Evolutionary conservation across 208 protist genomes (phyloP), one percentile per base, ranked within the genome.

Genomic region (Kentomonas sorsogonicus): DNA sequence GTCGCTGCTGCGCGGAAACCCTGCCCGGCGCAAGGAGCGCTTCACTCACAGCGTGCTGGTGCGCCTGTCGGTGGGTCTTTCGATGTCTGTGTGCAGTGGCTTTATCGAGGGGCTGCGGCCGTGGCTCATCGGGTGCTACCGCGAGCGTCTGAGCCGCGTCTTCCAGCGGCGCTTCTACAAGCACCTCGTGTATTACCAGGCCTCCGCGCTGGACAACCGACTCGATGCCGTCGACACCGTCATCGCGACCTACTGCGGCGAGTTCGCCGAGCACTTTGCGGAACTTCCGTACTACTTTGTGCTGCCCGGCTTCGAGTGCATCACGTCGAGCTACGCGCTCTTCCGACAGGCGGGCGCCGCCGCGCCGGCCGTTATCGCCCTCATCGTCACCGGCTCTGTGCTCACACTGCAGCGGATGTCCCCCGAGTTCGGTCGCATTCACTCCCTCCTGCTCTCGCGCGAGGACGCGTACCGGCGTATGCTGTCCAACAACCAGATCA

Each of bases 281-380:
- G 83, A 94, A 65, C 77, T 94, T 26, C 87, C 87, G 6, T 94
- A 94, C 53, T 94, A 94, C 65, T 94, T 94, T 53, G 39, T 91
- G 1, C 66, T 94, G 22, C 87, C 87, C 0, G 67, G 71, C 0
- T 53, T 91, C 26, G 87, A 82, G 54, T 83, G 72, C 50, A 31
- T 72, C 0, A 85, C 70, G 18, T 86, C 83, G 10, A 69, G 76
- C 38, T 59, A 61, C 38, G 83, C 81, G 16, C 70, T 94, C 2
- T 69, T 84, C n/a, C 64, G 75, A 54, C 65, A 87, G 48, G 61
- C 84, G 18, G 87, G 83, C 0, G 53, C 58, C 18, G 52, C 55
- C 20, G 50, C 76, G 16, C 70, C 87, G 11, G 43, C 63, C 18
- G 23, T 79, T 11, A 79, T 88, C 59, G 77, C 72, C 45, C 58